Percentiles rank a stretch among this genome's conserved stretches.
Conservation (phyloP, 441 rosid species). For the Syzygium malaccense region DNA sequence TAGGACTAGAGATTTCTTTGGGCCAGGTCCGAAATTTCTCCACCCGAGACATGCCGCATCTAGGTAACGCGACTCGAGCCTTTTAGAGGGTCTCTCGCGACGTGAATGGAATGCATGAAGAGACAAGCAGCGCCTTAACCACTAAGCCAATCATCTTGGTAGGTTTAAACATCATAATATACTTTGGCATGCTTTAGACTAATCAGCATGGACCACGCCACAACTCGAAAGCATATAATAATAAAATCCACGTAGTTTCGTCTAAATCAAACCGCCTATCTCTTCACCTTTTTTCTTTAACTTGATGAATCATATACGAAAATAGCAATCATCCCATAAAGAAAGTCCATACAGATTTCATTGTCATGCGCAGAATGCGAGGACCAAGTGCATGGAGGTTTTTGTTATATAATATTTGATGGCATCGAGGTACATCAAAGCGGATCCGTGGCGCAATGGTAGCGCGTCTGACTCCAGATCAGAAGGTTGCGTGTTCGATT, state of each 20-base stretch:
- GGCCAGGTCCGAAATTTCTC: not conserved
- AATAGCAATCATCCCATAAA: not conserved
- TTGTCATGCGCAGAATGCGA: rapidly evolving
- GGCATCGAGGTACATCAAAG: rapidly evolving
- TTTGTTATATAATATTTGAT: rapidly evolving
- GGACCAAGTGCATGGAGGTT: rapidly evolving
- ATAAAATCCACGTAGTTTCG: not conserved
- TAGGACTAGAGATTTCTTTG: not conserved
- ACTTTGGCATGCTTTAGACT: not conserved
- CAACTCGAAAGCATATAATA: not conserved
- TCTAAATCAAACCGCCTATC: not conserved
- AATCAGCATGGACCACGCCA: not conserved
- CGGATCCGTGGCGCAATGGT: conserved; percentile 4
- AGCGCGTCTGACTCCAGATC: conserved; percentile 12
- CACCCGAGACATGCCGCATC: not conserved
- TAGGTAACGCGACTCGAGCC: not conserved
- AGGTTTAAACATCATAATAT: not conserved
- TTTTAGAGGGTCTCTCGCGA: not conserved
- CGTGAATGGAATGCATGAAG: not conserved
- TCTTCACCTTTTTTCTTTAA: not conserved
- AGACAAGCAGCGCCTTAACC: not conserved
- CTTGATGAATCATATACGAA: not conserved
- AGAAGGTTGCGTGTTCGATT: conserved; percentile 10
- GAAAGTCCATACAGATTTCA: not conserved
- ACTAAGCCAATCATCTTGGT: not conserved